Conservation (phyloP, 805 yeast genomes). For the Starmerella floris region DNA sequence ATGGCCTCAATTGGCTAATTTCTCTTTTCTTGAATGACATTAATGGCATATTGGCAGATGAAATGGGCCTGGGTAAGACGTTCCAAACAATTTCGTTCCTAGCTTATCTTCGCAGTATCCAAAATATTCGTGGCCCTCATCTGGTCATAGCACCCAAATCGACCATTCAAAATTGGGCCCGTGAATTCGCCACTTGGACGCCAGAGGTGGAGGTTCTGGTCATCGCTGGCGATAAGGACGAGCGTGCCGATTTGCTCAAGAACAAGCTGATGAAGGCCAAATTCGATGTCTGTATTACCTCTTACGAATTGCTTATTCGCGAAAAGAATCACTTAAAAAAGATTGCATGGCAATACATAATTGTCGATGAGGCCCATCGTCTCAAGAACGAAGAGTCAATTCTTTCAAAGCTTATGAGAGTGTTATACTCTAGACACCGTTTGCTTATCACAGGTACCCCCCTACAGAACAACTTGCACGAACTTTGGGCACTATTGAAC, state of each 20-base stretch:
- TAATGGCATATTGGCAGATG: slow-evolving; percentile 92
- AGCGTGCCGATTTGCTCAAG: slow-evolving; percentile 47
- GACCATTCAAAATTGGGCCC: slow-evolving; percentile 88
- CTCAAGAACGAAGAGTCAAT: slow-evolving; percentile 90
- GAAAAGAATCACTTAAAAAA: slow-evolving; percentile 72
- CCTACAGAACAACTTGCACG: slow-evolving; percentile 85
- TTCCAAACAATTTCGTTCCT: slow-evolving; percentile 85
- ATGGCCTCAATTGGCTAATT: slow-evolving; percentile 90
- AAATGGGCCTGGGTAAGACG: slow-evolving; percentile 96
- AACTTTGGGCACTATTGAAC: slow-evolving; percentile 87
- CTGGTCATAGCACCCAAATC: slow-evolving; percentile 90
- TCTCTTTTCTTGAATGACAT: slow-evolving; percentile 71
- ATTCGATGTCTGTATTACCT: slow-evolving; percentile 80
- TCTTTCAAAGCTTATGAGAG: slow-evolving; percentile 76
- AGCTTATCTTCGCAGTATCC: slow-evolving; percentile 69
- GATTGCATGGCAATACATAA: slow-evolving; percentile 81
- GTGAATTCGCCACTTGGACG: slow-evolving; percentile 90
- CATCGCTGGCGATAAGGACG: slow-evolving; percentile 76
- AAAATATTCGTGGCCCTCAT: slow-evolving; percentile 75
- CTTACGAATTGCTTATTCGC: slow-evolving; percentile 83
- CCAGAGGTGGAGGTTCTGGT: slow-evolving; percentile 80
- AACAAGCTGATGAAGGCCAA: slow-evolving; percentile 50
- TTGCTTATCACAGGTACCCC: slow-evolving; percentile 93
- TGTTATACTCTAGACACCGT: slow-evolving; percentile 74
- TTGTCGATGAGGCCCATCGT: slow-evolving; percentile 93